These are phyloP conservation scores for Miamiensis avidus DNA, from an alignment of 169 alveolate species.

Conservation along the genomic window DNA sequence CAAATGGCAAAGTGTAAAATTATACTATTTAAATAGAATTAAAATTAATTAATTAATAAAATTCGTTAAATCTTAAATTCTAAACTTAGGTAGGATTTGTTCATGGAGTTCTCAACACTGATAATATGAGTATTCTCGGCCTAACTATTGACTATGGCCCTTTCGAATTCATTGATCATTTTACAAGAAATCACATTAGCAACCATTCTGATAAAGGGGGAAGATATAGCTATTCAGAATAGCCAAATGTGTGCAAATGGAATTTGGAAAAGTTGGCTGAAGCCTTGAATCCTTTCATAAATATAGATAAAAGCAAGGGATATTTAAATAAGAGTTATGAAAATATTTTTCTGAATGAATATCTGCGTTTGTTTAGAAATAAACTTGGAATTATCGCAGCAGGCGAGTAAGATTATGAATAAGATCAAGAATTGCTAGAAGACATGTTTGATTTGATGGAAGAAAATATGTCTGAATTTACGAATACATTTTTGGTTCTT, in stretches of 20 bases:
- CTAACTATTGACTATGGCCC: conserved; percentile 86
- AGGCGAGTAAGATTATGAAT: conserved; percentile 31
- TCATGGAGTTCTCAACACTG: conserved; percentile 86
- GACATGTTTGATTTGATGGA: conserved; percentile 28
- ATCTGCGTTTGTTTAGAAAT: conserved; percentile 44
- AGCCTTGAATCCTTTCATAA: conserved; percentile 45
- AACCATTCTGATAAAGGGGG: conserved; percentile 67
- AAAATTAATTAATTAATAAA: neutral
- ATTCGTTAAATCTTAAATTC: neutral
- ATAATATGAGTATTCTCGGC: conserved; percentile 80
- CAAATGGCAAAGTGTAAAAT: conserved; percentile 63
- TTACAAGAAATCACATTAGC: conserved; percentile 56
- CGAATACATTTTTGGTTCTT: neutral
- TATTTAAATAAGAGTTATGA: conserved; percentile 43
- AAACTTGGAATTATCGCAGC: conserved; percentile 58
- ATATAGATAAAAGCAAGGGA: conserved; percentile 12
- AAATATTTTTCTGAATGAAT: conserved; percentile 36
- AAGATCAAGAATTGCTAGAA: conserved; percentile 6
- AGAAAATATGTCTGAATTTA: conserved; percentile 4
- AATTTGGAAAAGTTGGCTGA: conserved; percentile 56
- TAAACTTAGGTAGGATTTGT: conserved; percentile 61
- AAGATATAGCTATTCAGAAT: conserved; percentile 69
- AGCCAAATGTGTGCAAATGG: conserved; percentile 74
- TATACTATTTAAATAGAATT: neutral
- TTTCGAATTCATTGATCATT: conserved; percentile 77